Evolutionary conservation across 2,329 filamentous ascomycete species (phyloP).

Genomic region (Mollisia scopiformis): DNA sequence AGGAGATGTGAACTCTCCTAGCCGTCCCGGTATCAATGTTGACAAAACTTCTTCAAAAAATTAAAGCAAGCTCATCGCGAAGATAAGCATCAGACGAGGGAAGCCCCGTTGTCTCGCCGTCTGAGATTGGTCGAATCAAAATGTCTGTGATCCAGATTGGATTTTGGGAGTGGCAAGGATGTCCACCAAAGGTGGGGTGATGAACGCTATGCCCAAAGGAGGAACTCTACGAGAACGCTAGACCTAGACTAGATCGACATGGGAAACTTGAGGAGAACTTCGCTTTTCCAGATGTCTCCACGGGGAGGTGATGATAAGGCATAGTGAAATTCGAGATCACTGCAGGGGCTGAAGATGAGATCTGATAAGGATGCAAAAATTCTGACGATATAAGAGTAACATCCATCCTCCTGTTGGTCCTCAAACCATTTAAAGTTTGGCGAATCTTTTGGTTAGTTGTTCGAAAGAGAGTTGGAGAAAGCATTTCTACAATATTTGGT

Average conservation of each 20-base stretch:
- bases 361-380: background rate
- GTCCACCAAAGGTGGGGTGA: background rate
- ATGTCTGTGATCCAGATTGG: background rate
- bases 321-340: no score
- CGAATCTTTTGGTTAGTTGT: no score
- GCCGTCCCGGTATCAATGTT: no score
- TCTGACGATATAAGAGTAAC: background rate
- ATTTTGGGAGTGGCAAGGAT: background rate
- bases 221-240: background rate
- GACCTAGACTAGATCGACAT: background rate
- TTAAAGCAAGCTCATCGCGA: background rate
- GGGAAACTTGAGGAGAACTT: background rate
- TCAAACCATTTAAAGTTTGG: no score
- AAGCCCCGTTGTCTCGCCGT: background rate
- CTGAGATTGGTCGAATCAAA: background rate
- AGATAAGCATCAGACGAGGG: background rate
- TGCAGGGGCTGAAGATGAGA: background rate
- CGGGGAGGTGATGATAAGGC: background rate
- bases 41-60: background rate
- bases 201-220: background rate
- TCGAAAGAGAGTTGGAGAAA: no score
- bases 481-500: no score
- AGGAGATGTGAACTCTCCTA: background rate
- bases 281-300: background rate
- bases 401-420: no score